Conservation (phyloP, 805 yeast genomes). For the Hemisphaericaspora nanyangensis region DNA sequence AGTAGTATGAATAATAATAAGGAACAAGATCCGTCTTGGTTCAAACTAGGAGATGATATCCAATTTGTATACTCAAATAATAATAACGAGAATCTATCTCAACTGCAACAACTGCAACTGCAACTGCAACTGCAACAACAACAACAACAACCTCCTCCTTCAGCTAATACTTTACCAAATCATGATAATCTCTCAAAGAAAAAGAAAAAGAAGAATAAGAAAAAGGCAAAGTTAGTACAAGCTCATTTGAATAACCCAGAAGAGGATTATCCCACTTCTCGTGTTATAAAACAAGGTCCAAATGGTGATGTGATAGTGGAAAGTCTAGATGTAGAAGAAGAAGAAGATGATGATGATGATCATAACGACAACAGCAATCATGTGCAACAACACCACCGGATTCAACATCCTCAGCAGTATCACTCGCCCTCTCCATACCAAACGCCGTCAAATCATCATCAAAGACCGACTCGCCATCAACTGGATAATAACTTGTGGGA, state of each 20-base stretch:
- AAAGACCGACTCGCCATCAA: constrained; percentile 6
- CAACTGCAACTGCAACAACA: constrained; percentile 5
- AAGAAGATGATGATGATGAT: neutral
- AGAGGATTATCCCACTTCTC: constrained; percentile 66
- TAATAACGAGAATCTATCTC: too few relatives aligned
- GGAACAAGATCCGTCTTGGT: constrained; percentile 7
- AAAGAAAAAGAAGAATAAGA: constrained; percentile 33
- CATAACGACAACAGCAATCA: constrained; percentile 1
- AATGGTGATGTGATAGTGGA: constrained; percentile 79
- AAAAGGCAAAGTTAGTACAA: constrained; percentile 25
- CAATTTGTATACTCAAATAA: constrained; percentile 24
- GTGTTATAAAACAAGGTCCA: constrained; percentile 65
- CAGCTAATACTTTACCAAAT: neutral
- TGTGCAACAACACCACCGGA: neutral
- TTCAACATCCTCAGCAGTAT: too few relatives aligned
- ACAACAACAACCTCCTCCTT: constrained; percentile 1
- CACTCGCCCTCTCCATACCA: constrained; percentile 9
- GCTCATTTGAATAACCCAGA: constrained; percentile 53
- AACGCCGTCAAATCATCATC: constrained; percentile 14
- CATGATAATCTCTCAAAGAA: constrained; percentile 10
- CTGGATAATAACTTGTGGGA: constrained; percentile 38
- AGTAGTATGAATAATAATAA: too few relatives aligned
- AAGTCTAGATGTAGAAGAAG: constrained; percentile 36
- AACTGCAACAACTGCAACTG: neutral
- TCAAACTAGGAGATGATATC: constrained; percentile 31